Evolutionary conservation across 192 early-diverging fungal species (phyloP).

Genomic region (Haplosporangium gracile): DNA sequence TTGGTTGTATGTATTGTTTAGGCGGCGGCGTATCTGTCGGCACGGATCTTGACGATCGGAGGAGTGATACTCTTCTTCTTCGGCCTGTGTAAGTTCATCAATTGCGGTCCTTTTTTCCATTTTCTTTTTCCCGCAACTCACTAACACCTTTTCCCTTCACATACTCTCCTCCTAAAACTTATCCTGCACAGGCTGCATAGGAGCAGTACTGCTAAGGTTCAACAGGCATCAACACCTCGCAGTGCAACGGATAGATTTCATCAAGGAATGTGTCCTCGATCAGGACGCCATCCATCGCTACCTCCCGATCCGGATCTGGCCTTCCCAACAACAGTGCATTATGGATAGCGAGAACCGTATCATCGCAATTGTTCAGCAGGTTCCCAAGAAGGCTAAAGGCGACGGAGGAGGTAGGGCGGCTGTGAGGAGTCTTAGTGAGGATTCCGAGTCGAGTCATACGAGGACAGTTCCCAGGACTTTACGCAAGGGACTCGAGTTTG

Average conservation of each 20-base stretch:
- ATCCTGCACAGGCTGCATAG: slow-evolving; percentile 10
- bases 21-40: slow-evolving; percentile 22
- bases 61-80: slow-evolving; percentile 15
- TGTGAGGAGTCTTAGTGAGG: not conserved
- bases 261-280: slow-evolving; percentile 3
- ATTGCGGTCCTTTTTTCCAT: not conserved
- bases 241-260: slow-evolving; percentile 6
- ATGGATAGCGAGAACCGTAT: slow-evolving; percentile 4
- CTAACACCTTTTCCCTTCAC: not conserved
- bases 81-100: slow-evolving; percentile 10
- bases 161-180: not conserved
- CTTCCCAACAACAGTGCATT: slow-evolving; percentile 15
- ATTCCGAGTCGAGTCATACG: not conserved
- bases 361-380: not conserved
- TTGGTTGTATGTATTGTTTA: not conserved
- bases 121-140: not conserved
- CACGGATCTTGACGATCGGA: slow-evolving; percentile 16
- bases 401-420: not conserved
- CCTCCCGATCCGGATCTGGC: slow-evolving; percentile 23
- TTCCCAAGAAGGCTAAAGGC: not conserved
- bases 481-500: not conserved
- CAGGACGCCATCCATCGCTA: slow-evolving; percentile 12
- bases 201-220: slow-evolving; percentile 17
- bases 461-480: not conserved
- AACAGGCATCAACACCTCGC: slow-evolving; percentile 2